Conservation (phyloP, 345 rosid species). For the Punica granatum region DNA sequence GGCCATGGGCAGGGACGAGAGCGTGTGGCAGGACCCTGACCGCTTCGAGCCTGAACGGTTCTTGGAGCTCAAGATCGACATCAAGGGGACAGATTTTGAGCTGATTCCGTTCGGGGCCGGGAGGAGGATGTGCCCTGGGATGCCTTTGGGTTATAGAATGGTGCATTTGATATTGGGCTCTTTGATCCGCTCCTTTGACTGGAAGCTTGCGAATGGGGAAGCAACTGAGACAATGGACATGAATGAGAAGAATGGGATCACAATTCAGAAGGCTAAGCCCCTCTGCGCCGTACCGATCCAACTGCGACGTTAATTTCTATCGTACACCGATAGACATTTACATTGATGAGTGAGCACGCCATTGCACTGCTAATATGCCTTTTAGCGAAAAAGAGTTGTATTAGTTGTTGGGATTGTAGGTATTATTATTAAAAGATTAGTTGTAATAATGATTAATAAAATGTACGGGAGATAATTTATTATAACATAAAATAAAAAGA, state of each 20-base stretch:
- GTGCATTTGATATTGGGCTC: conserved; percentile 19
- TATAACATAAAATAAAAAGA: too few relatives aligned
- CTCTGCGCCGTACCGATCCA: conserved; percentile 12
- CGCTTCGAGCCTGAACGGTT: conserved; percentile 17
- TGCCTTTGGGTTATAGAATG: conserved; percentile 15
- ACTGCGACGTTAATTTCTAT: too few relatives aligned
- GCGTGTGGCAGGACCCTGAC: conserved; percentile 6
- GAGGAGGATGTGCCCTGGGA: conserved; percentile 25
- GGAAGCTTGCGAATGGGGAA: conserved; percentile 18
- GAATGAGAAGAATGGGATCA: conserved; percentile 14
- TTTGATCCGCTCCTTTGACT: conserved; percentile 18
- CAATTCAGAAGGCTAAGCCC: conserved; percentile 15
- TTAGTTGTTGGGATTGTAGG: too few relatives aligned
- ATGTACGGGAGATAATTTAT: too few relatives aligned
- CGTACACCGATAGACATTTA: too few relatives aligned
- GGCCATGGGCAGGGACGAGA: conserved; percentile 16
- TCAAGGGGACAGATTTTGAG: conserved; percentile 13
- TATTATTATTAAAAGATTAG: too few relatives aligned
- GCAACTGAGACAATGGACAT: conserved; percentile 12
- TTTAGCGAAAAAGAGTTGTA: too few relatives aligned
- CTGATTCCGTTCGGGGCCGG: conserved; percentile 21
- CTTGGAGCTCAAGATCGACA: conserved; percentile 2
- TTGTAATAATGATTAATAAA: too few relatives aligned
- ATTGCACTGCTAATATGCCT: too few relatives aligned
- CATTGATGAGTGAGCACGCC: too few relatives aligned